These are phyloP conservation scores for Nemophila menziesii DNA, from an alignment of 257 asterid genomes.

Conservation along the genomic window DNA sequence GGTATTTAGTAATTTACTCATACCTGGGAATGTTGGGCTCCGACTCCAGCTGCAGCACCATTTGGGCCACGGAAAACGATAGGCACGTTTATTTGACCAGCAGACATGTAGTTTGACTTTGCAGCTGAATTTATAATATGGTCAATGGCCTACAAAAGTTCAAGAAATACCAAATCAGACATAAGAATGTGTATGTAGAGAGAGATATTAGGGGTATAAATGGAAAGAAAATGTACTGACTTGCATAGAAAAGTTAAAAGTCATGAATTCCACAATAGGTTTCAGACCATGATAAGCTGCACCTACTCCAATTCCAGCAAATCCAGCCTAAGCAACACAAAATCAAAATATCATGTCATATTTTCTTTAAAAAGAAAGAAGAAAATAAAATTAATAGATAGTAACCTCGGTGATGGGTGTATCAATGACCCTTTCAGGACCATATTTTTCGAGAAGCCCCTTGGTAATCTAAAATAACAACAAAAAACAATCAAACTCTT, in stretches of 20 bases:
- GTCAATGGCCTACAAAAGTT: conserved; percentile 30
- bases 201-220: background rate
- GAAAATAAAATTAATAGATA: conserved; percentile 2
- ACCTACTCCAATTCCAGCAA: conserved; percentile 92
- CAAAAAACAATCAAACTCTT: background rate
- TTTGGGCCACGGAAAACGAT: conserved; percentile 45
- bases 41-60: conserved; percentile 52
- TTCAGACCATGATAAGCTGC: conserved; percentile 88
- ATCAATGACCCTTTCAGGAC: conserved; percentile 82
- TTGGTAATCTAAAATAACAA: conserved; percentile 47
- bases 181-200: background rate
- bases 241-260: conserved; percentile 98
- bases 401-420: conserved; percentile 95
- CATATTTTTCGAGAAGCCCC: conserved; percentile 84
- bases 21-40: conserved; percentile 49
- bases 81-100: conserved; percentile 38
- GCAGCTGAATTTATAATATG: conserved; percentile 43
- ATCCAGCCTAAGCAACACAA: conserved; percentile 57
- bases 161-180: background rate
- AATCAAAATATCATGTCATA: conserved; percentile 4
- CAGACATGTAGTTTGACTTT: conserved; percentile 38
- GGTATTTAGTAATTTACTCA: background rate
- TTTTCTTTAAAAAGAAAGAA: background rate
- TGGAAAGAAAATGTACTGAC: conserved; percentile 17
- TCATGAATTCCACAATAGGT: conserved; percentile 91